phyloP scores from a whole-genome alignment of 2,329 filamentous ascomycete species.

The Cercospora sp. region DNA sequence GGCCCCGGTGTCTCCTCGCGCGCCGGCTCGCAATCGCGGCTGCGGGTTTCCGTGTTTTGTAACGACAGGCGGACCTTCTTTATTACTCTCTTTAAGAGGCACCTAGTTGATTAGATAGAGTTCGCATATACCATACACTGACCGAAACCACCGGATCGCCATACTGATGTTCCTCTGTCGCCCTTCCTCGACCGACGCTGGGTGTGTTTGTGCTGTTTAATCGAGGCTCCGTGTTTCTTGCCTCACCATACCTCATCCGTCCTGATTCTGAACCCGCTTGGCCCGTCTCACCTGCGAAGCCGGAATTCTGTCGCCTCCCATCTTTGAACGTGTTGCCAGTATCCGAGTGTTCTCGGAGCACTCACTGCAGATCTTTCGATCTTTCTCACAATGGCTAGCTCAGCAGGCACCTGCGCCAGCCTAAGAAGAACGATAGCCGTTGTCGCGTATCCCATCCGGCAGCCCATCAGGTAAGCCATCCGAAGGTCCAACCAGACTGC shows the following conservation, averaged over 20 bases:
- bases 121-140: background rate
- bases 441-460: slow-evolving; percentile 9
- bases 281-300: background rate
- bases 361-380: background rate
- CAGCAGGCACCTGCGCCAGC: background rate
- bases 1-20: no score
- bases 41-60: no score
- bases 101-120: background rate
- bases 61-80: background rate
- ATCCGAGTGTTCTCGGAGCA: background rate
- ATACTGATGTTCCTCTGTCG: background rate
- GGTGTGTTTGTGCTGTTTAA: background rate
- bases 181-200: background rate
- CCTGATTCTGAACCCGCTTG: background rate
- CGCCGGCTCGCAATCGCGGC: no score
- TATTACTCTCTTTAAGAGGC: background rate
- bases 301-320: background rate
- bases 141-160: background rate
- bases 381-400: background rate
- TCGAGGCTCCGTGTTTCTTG: background rate
- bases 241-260: background rate
- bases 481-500: background rate
- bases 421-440: slow-evolving; percentile 10
- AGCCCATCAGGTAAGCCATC: slow-evolving; percentile 4
- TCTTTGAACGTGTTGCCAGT: background rate